Evolutionary conservation across 2,329 filamentous ascomycete species (phyloP), one percentile per base, ranked within the genome.

Genomic region (Curvularia sp.): DNA sequence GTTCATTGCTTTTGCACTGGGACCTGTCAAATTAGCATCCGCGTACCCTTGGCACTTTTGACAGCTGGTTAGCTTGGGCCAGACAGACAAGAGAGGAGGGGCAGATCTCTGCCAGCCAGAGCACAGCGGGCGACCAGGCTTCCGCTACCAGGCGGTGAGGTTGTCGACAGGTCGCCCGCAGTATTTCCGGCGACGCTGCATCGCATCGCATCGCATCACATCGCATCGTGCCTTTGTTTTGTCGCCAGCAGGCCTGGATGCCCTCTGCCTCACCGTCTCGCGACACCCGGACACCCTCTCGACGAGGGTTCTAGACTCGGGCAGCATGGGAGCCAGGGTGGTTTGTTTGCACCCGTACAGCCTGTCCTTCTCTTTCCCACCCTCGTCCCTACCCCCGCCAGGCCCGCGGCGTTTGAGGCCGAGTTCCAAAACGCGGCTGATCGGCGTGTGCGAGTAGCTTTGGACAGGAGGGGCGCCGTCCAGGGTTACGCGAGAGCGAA

Each of bases 361-460:
- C 33, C 33, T 35, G 12, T 35, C 33, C 15, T 35, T n/a, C 33
- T 35, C 33, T 4, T 15, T n/a, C 33, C 15, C 33, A 7, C 13
- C 13, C 33, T 35, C 12, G 52, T 18, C 44, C 15, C 26, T n/a
- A 30, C 46, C 28, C 38, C 46, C 46, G 33, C 31, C 39, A 47
- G 18, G 43, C 51, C 51, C 57, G 48, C 52, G 55, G 59, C 55
- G 57, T 61, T 49, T 51, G 49, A 46, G 46, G 50, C 9, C 35
- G 53, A 49, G 42, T 44, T 48, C 44, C 41, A 39, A 49, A 53
- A 43, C 28, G 47, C 55, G 54, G 47, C 33, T 53, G 53, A 55
- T 63, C 55, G 58, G 62, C 55, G 55, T 57, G 31, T 53, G 55
- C 60, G 60, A 57, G 42, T 38, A 44, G 49, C n/a, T 56, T 55